These are phyloP conservation scores for Coix lacrymajobi DNA, from an alignment of 176 grass and related monocot genomes.

Conservation along the genomic window DNA sequence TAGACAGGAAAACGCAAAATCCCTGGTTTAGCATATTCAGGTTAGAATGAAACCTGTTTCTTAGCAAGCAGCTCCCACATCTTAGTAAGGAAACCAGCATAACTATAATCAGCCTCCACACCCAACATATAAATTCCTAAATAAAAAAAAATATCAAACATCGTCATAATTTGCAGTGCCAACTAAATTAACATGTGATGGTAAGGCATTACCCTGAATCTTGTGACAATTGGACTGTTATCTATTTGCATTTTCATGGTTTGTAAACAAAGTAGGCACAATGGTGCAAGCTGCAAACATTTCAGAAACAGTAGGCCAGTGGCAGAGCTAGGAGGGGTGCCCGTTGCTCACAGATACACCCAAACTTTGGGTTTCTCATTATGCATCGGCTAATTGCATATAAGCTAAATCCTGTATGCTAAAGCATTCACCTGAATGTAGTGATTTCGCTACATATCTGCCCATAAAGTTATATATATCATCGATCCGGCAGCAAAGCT, in stretches of 20 bases:
- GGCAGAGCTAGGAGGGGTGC: too few species aligned
- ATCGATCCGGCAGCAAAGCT: too few species aligned
- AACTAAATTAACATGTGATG: not conserved
- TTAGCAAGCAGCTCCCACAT: conserved; percentile 18
- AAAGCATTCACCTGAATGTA: too few species aligned
- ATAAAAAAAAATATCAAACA: not conserved
- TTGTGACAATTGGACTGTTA: not conserved
- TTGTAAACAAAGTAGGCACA: not conserved
- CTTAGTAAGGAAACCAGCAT: not conserved
- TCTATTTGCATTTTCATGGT: not conserved
- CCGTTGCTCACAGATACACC: too few species aligned
- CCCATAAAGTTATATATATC: too few species aligned
- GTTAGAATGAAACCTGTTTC: not conserved
- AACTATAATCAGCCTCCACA: not conserved
- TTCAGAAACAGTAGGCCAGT: too few species aligned
- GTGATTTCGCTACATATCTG: too few species aligned
- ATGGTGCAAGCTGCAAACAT: not conserved
- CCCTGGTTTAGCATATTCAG: not conserved
- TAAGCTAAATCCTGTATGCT: too few species aligned
- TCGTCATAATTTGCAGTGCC: not conserved
- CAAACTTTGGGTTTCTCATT: too few species aligned
- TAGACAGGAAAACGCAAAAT: not conserved
- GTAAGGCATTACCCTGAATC: not conserved
- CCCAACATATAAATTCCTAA: not conserved
- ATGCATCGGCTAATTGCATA: too few species aligned